Base-by-base conservation (phyloP, 2,329 filamentous ascomycete genomes). In the Cordyceps fumosorosea region DNA sequence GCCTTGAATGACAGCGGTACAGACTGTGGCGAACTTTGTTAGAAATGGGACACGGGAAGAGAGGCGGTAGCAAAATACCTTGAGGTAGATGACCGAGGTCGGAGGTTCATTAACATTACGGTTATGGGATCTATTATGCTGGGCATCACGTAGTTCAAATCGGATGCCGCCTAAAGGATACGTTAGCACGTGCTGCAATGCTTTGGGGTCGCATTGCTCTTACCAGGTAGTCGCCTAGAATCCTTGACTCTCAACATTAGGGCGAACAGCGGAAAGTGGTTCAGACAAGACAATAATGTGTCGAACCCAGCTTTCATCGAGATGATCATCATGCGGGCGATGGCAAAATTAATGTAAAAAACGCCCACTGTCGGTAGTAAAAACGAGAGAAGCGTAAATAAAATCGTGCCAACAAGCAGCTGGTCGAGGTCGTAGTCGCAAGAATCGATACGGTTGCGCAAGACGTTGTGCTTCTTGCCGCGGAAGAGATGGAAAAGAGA, bases 391-490 rank as follows among this genome's bases (percentile, higher is more conserved):
- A 99, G 80, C 0, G 95, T 98, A 72, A 99, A 99, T 22, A 99
- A 80, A 64, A 99, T 98, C 0, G 95, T 99, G 64, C 95, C 95
- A 8, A 99, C 87, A 7, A 99, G 86, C 4, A 99, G 84, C 76
- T 99, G 96, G 72, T 99, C 95, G 26, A 99, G 84, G 72, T 98
- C 95, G 76, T 99, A 99, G 77, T 98, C 95, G 80, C 95, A 99
- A 53, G 93, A 96, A 73, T 99, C 95, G 70, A 99, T 98, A 76
- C 95, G 92, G 71, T 97, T 96, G 65, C 96, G 89, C 24, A 99
- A 84, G 18, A 99, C 89, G 68, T 99, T 99, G 72, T 96, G 89
- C 75, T 99, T 99, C 79, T 97, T 98, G 63, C 95, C 96, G 37
- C 93, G 90, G 73, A 99, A 99, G 11, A 99, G 86, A 73, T 99